A percentile compares a stretch with the other conserved stretches of the same genome.
Evolutionary conservation across 345 rosid species (phyloP).

Genomic region (Salix caprea): DNA sequence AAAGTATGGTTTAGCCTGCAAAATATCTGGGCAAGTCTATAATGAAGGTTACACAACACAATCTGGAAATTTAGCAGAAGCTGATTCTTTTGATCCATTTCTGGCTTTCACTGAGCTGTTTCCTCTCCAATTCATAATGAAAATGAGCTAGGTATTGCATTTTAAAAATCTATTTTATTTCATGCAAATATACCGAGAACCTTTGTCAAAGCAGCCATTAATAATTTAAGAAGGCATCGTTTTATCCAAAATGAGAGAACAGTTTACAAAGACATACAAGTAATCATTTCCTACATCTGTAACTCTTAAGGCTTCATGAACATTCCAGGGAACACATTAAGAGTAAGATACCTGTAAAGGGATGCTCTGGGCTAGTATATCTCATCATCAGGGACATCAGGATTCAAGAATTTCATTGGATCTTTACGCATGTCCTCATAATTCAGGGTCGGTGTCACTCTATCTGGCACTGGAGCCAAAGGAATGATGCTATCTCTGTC

Average conservation of each 20-base stretch:
- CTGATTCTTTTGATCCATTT: no score
- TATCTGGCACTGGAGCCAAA: constrained; percentile 70
- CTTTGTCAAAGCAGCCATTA: no score
- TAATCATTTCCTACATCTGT: neutral
- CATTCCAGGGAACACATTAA: neutral
- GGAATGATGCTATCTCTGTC: constrained; percentile 86
- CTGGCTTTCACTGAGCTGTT: no score
- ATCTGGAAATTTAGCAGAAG: no score
- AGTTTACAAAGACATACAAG: neutral
- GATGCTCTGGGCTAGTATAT: constrained; percentile 41
- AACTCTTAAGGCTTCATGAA: neutral
- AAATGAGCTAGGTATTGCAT: no score
- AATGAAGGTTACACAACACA: no score
- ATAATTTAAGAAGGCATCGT: neutral
- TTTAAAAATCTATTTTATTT: no score
- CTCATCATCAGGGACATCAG: constrained; percentile 90
- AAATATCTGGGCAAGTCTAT: no score
- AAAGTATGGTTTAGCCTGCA: no score
- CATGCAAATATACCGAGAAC: no score
- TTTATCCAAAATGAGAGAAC: neutral
- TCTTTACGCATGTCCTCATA: constrained; percentile 60
- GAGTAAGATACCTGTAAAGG: constrained; percentile 30
- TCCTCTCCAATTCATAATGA: no score
- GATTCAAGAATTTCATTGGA: constrained; percentile 77
- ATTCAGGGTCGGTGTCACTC: constrained; percentile 54